phyloP scores from a whole-genome alignment of 2,329 filamentous ascomycete species.

The Diaporthe australafricana region DNA sequence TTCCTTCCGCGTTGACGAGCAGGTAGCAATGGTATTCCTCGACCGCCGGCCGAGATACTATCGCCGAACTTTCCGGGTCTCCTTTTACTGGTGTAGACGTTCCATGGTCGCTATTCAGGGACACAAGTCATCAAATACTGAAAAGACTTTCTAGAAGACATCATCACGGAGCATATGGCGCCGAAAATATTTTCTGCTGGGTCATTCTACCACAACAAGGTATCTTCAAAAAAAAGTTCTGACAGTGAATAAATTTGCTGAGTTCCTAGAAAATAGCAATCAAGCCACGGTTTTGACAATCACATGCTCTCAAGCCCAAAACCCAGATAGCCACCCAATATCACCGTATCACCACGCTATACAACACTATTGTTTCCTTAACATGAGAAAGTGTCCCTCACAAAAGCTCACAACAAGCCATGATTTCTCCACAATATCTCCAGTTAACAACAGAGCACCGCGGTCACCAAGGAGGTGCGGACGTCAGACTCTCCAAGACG shows the following conservation, averaged over 20 bases:
- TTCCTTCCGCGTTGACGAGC: too few species aligned
- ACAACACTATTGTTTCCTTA: too few species aligned
- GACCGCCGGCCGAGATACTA: neutral
- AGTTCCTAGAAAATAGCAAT: neutral
- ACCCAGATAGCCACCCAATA: neutral
- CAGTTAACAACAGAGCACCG: neutral
- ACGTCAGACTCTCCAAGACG: slow-evolving; percentile 3
- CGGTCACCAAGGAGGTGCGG: slow-evolving; percentile 5
- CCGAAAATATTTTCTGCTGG: neutral
- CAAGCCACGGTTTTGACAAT: neutral
- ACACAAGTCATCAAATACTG: neutral
- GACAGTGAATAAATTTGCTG: neutral
- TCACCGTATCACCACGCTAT: neutral
- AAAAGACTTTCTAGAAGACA: neutral
- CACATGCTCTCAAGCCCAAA: too few species aligned
- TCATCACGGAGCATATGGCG: neutral
- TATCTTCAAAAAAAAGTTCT: neutral
- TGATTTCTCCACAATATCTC: neutral
- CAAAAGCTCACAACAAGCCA: too few species aligned
- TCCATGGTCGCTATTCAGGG: neutral
- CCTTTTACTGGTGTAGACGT: neutral
- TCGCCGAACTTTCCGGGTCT: too few species aligned
- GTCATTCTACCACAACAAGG: neutral
- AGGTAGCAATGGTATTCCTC: too few species aligned
- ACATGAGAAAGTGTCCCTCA: neutral